Evolutionary conservation across 2,329 filamentous ascomycete species (phyloP), one percentile per base, ranked within the genome.

Genomic region (Achaetomium macrosporum): DNA sequence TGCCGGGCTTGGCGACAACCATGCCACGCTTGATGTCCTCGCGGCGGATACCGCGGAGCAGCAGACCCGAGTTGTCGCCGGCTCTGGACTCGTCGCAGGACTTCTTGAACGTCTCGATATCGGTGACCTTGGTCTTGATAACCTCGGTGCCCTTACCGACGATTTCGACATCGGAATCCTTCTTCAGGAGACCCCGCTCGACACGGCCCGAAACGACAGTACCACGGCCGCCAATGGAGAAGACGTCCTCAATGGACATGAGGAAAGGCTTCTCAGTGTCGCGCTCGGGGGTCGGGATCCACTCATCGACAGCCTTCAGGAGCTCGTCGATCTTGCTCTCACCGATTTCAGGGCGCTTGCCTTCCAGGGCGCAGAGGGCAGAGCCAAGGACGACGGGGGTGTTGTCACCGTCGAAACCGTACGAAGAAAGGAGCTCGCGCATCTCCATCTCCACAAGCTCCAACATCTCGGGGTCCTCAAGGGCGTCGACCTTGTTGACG

Each of bases 381-480:
- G 93, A 99, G 59, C 93, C 93, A 79, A 99, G 87, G 72, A 99
- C 80, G 71, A 99, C 95, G 59, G 93, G 93, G 47, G 93, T 99
- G 51, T 97, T 89, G 66, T 99, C 95, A 64, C 93, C 93, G 75
- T 99, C 93, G 71, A 99, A 99, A 58, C 90, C 91, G 74, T 99
- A 99, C 64, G 84, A 86, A 66, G 69, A 83, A 56, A 99, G 86
- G 51, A 99, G 85, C 77, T 99, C 93, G 68, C 93, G 90, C 93
- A 99, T 99, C 79, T 99, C 93, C 87, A 99, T 95, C 83, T 99
- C 93, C 70, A 99, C 93, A 55, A 99, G 88, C 78, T 99, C 93
- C 84, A 99, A 83, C 93, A 99, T 99, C 76, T 99, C 93, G 58
- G 89, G 88, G 78, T 99, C 93, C 64, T 97, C 92, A 59, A 99